Evolutionary conservation across 2,329 filamentous ascomycete species (phyloP).

Genomic region (Dactylellina sp.): DNA sequence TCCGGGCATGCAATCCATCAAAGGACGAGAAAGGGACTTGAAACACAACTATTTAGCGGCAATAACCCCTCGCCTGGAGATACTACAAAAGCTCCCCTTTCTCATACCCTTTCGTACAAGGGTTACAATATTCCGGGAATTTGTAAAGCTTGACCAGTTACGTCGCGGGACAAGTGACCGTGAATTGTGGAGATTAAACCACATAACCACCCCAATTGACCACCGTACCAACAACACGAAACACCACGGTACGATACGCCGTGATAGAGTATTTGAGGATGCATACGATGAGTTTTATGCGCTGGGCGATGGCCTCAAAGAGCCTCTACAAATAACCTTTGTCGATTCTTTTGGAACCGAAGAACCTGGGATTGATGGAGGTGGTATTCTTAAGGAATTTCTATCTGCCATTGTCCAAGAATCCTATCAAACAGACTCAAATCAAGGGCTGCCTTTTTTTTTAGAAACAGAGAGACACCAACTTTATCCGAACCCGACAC

Average conservation of each 20-base stretch:
- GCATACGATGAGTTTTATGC: conserved; percentile 85
- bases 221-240: conserved; percentile 66
- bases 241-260: conserved; percentile 82
- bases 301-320: conserved; percentile 85
- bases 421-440: conserved; percentile 73
- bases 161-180: conserved; percentile 63
- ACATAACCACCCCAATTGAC: conserved; percentile 62
- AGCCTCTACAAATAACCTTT: conserved; percentile 96
- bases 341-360: conserved; percentile 86
- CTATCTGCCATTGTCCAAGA: conserved; percentile 87
- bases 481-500: conserved; percentile 86
- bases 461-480: conserved; percentile 85
- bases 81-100: conserved; percentile 95
- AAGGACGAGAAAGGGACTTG: conserved; percentile 67
- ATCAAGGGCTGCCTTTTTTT: conserved; percentile 75
- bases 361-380: conserved; percentile 95
- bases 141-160: conserved; percentile 84
- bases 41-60: conserved; percentile 75
- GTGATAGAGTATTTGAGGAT: conserved; percentile 84
- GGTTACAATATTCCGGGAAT: conserved; percentile 92
- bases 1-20: conserved; percentile 74
- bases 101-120: conserved; percentile 92
- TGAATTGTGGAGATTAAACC: conserved; percentile 55
- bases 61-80: conserved; percentile 86
- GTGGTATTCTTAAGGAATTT: conserved; percentile 97